Evolutionary conservation across 164 flowering plant species (phyloP).

Genomic region (Warburgia ugandensis): DNA sequence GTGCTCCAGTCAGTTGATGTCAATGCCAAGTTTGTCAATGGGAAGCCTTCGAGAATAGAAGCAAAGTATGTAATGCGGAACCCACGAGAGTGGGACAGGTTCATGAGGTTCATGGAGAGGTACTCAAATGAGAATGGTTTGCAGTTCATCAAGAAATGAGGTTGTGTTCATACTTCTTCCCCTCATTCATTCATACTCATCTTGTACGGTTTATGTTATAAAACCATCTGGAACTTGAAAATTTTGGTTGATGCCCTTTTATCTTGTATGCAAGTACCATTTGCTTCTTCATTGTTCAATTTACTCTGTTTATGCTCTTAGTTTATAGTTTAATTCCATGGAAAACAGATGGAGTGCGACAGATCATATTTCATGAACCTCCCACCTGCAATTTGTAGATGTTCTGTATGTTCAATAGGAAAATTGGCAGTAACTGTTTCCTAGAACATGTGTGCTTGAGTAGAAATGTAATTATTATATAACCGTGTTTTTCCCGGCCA

Average conservation of each 20-base stretch:
- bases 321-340: background rate
- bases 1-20: slow-evolving; percentile 81
- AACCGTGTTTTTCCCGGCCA: too few relatives aligned
- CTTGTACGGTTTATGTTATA: slow-evolving; percentile 12
- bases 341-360: background rate
- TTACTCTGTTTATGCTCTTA: background rate
- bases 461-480: too few relatives aligned
- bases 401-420: too few relatives aligned
- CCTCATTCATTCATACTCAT: slow-evolving; percentile 2
- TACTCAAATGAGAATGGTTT: slow-evolving; percentile 81
- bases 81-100: slow-evolving; percentile 90
- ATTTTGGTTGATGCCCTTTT: slow-evolving; percentile 11
- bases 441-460: too few relatives aligned
- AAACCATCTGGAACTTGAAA: slow-evolving; percentile 11
- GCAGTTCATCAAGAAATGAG: slow-evolving; percentile 83
- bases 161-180: slow-evolving; percentile 19
- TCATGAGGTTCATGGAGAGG: slow-evolving; percentile 99
- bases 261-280: background rate
- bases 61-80: slow-evolving; percentile 86
- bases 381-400: background rate
- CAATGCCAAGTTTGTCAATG: slow-evolving; percentile 77
- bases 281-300: background rate
- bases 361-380: background rate
- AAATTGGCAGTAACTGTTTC: too few relatives aligned
- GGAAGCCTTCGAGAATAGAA: slow-evolving; percentile 83